These are phyloP conservation scores for Keithomyces neogunnii DNA, from an alignment of 2,329 filamentous ascomycete genomes.

Conservation along the genomic window DNA sequence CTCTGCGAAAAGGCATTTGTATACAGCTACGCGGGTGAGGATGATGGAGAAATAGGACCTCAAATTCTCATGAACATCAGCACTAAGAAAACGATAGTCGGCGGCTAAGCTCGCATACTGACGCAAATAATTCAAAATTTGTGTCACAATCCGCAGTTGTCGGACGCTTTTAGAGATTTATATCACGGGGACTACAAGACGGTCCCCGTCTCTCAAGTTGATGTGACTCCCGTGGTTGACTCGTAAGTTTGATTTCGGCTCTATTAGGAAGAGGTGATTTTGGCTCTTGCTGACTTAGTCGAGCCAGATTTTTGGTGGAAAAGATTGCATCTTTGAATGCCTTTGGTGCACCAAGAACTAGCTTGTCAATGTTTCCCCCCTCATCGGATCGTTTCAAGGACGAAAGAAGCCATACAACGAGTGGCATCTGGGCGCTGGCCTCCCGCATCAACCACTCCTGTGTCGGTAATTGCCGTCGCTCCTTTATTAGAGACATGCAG, in stretches of 20 bases:
- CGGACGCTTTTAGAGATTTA: constrained; percentile 25
- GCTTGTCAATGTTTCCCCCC: not conserved
- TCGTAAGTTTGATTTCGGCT: constrained; percentile 25
- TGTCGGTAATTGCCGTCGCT: constrained; percentile 32
- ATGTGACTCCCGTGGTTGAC: constrained; percentile 32
- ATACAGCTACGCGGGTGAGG: constrained; percentile 24
- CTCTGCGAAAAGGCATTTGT: constrained; percentile 49
- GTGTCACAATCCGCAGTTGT: constrained; percentile 27
- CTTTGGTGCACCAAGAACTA: constrained; percentile 27
- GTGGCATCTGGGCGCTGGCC: constrained; percentile 38
- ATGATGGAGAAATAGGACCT: constrained; percentile 1
- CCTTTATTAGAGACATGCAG: constrained; percentile 47
- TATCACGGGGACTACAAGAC: constrained; percentile 31
- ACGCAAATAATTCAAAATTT: constrained; percentile 35
- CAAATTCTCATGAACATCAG: constrained; percentile 23
- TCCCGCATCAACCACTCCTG: constrained; percentile 48
- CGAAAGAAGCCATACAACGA: not conserved
- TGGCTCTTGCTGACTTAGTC: too few species aligned
- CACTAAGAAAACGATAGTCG: constrained; percentile 16
- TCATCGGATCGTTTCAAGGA: not conserved
- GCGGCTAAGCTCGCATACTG: constrained; percentile 33
- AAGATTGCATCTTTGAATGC: constrained; percentile 21
- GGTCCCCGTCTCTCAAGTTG: constrained; percentile 15
- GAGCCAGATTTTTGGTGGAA: too few species aligned
- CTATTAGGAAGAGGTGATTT: not conserved